Evolutionary conservation across 768 basidiomycete genomes (phyloP).

Genomic region (Boletus barrowsii): DNA sequence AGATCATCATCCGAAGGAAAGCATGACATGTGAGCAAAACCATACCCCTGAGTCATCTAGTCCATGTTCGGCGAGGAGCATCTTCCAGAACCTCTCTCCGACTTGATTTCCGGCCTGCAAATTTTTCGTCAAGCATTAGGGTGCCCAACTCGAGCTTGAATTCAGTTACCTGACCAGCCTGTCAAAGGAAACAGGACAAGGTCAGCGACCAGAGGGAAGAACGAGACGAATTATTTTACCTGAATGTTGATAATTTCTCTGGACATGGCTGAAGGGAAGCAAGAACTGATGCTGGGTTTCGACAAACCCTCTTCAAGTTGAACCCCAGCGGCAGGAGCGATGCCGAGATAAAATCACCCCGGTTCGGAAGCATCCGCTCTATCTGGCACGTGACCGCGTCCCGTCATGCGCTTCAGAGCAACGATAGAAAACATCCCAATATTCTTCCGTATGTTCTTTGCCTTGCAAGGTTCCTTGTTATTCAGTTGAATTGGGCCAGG

Average conservation of each 20-base stretch:
- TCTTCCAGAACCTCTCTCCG: constrained; percentile 86
- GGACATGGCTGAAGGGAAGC: constrained; percentile 43
- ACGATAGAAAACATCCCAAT: constrained; percentile 54
- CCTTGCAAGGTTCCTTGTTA: not conserved
- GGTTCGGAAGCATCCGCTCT: constrained; percentile 15
- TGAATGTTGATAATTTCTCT: constrained; percentile 85
- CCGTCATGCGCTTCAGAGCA: constrained; percentile 59
- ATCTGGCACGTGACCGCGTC: constrained; percentile 25
- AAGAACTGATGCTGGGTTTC: constrained; percentile 13
- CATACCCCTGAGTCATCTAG: constrained; percentile 66
- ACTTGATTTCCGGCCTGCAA: constrained; percentile 70
- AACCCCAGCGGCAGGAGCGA: constrained; percentile 12
- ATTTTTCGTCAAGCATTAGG: constrained; percentile 20
- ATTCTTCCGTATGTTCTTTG: constrained; percentile 46
- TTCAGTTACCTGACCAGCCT: constrained; percentile 67
- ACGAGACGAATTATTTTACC: constrained; percentile 35
- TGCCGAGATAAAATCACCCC: constrained; percentile 1
- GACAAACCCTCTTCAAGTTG: constrained; percentile 1
- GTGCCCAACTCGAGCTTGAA: not conserved
- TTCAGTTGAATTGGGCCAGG: constrained; percentile 37
- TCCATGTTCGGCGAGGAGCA: constrained; percentile 85
- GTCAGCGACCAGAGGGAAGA: constrained; percentile 7
- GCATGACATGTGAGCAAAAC: constrained; percentile 4
- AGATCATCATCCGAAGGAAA: constrained; percentile 15
- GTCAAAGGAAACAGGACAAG: not conserved